Evolutionary conservation across 2,329 filamentous ascomycete species (phyloP).

Genomic region (Penicillium sp.): DNA sequence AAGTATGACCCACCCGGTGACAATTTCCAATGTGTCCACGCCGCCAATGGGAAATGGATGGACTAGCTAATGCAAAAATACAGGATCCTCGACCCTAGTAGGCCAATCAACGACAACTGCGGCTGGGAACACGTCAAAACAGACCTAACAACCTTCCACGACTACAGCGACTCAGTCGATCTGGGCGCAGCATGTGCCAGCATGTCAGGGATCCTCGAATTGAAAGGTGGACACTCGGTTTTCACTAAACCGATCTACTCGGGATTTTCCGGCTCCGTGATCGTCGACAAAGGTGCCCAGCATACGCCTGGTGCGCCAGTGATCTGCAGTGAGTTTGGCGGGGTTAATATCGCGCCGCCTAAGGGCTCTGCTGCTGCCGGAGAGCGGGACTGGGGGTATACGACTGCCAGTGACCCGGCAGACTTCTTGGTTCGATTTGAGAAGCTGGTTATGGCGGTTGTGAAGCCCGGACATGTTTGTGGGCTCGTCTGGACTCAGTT

Average conservation of each 20-base stretch:
- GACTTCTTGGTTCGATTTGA: conserved; percentile 61
- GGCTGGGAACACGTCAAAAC: conserved; percentile 68
- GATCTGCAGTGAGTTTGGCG: conserved; percentile 66
- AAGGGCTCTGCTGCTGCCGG: conserved; percentile 38
- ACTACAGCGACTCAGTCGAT: conserved; percentile 60
- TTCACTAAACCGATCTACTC: conserved; percentile 50
- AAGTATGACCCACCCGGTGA: conserved; percentile 46
- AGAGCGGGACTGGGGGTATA: conserved; percentile 65
- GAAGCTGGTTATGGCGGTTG: conserved; percentile 58
- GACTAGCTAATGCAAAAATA: neutral
- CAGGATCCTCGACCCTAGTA: conserved; percentile 58
- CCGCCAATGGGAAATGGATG: neutral
- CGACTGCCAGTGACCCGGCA: conserved; percentile 59
- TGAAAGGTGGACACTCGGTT: conserved; percentile 53
- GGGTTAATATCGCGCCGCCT: conserved; percentile 61
- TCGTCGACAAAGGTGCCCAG: conserved; percentile 49
- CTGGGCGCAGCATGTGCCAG: conserved; percentile 56
- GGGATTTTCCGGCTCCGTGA: conserved; percentile 36
- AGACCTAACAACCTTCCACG: conserved; percentile 66
- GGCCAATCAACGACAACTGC: conserved; percentile 69
- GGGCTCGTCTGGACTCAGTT: conserved; percentile 67
- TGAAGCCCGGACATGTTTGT: conserved; percentile 56
- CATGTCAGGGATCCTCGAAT: conserved; percentile 52
- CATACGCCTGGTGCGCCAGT: conserved; percentile 58
- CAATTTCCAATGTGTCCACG: neutral